Percentiles rank a stretch among this genome's conserved stretches.
These are phyloP conservation scores for Macaranga tanarius DNA, from an alignment of 441 rosid species.

Conservation along the genomic window DNA sequence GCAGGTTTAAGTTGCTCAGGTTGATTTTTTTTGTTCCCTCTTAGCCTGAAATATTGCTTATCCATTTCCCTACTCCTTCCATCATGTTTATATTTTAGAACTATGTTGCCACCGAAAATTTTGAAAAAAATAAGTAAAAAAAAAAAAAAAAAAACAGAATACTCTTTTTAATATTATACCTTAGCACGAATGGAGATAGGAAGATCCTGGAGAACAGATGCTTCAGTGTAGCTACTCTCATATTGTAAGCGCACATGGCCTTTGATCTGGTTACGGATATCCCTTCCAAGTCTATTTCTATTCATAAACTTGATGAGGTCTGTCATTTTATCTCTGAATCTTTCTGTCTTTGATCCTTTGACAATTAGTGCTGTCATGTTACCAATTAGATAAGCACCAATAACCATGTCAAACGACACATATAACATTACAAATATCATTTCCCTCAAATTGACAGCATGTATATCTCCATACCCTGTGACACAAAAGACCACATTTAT, in stretches of 20 bases:
- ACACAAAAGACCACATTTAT: slow-evolving; percentile 10
- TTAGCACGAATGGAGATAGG: slow-evolving; percentile 93
- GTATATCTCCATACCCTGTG: slow-evolving; percentile 96
- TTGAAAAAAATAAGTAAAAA: too few species aligned
- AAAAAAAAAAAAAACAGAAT: neutral
- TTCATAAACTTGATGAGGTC: slow-evolving; percentile 85
- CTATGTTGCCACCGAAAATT: neutral
- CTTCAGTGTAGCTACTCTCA: slow-evolving; percentile 85
- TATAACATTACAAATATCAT: slow-evolving; percentile 93
- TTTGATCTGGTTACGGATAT: slow-evolving; percentile 74
- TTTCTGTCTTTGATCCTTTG: slow-evolving; percentile 96
- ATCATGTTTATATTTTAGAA: too few species aligned
- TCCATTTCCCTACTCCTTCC: neutral
- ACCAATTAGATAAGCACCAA: slow-evolving; percentile 94
- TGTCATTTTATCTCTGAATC: slow-evolving; percentile 90
- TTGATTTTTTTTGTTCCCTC: neutral
- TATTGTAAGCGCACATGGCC: slow-evolving; percentile 80
- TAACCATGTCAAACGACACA: slow-evolving; percentile 96
- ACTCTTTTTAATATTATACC: slow-evolving; percentile 36
- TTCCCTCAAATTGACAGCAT: slow-evolving; percentile 93
- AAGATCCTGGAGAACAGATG: slow-evolving; percentile 74
- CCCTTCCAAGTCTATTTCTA: slow-evolving; percentile 71
- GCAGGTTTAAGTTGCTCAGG: neutral
- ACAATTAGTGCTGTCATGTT: slow-evolving; percentile 97
- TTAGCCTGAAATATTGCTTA: neutral